phyloP scores from a whole-genome alignment of 371 early-diverging fungal genomes.

The Zychaea mexicana region DNA sequence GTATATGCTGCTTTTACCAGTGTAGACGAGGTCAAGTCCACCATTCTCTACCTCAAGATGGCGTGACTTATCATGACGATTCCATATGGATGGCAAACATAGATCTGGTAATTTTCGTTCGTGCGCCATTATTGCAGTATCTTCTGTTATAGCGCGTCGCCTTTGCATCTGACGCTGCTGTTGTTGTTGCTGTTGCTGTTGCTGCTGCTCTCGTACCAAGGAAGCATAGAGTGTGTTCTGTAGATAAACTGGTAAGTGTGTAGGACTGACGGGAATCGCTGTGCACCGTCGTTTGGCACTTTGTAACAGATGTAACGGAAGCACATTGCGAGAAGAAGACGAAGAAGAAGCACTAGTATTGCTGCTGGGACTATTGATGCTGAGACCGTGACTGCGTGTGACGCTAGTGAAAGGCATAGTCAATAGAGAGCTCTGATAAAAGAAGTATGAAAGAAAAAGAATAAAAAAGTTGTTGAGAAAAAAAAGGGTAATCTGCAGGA shows the following conservation, averaged over 20 bases:
- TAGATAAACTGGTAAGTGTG: slow-evolving; percentile 33
- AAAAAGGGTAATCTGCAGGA: too few relatives aligned
- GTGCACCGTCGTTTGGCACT: slow-evolving; percentile 1
- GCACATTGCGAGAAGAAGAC: not conserved
- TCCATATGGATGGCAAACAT: slow-evolving; percentile 67
- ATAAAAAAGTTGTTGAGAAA: too few relatives aligned
- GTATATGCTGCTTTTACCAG: too few relatives aligned
- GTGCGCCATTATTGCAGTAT: not conserved
- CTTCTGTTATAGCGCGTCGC: slow-evolving; percentile 26
- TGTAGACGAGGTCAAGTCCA: slow-evolving; percentile 54
- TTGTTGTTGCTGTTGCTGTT: slow-evolving; percentile 20
- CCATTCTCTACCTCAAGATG: slow-evolving; percentile 54
- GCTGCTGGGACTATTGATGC: too few relatives aligned
- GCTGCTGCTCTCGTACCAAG: slow-evolving; percentile 26
- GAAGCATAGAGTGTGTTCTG: slow-evolving; percentile 33
- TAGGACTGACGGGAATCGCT: not conserved
- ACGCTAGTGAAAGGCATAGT: too few relatives aligned
- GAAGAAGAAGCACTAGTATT: too few relatives aligned
- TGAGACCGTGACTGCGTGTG: too few relatives aligned
- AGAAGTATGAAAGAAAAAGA: too few relatives aligned
- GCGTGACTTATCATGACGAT: slow-evolving; percentile 59
- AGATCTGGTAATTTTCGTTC: slow-evolving; percentile 57
- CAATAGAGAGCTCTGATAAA: too few relatives aligned
- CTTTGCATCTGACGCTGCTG: slow-evolving; percentile 35
- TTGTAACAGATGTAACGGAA: not conserved